A percentile compares a stretch with the other conserved stretches of the same genome.
phyloP scores from a whole-genome alignment of 202 grass and related monocot species.

The Dendrocalamus latiflorus region DNA sequence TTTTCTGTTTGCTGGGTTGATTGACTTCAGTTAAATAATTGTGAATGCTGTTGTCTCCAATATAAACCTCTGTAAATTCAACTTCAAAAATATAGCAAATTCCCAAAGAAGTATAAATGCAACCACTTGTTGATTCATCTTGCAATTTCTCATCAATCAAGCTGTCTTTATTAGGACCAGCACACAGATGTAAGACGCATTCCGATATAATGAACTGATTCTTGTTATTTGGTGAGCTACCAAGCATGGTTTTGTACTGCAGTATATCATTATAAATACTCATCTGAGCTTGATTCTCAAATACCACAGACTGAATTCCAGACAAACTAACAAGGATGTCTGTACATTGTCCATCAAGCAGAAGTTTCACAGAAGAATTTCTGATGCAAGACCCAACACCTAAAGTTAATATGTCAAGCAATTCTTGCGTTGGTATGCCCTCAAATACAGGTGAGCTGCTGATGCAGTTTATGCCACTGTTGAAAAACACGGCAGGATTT shows the following conservation, averaged over 20 bases:
- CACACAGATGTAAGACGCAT: constrained; percentile 37
- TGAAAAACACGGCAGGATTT: constrained; percentile 22
- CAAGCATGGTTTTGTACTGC: constrained; percentile 10
- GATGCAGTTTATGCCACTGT: constrained; percentile 34
- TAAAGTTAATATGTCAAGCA: constrained; percentile 36
- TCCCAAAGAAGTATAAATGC: constrained; percentile 19
- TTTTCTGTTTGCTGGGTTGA: constrained; percentile 41
- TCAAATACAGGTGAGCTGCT: constrained; percentile 29
- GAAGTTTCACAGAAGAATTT: constrained; percentile 48
- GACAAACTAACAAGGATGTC: constrained; percentile 39
- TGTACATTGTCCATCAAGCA: constrained; percentile 39
- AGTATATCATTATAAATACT: constrained; percentile 17
- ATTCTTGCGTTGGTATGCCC: constrained; percentile 29
- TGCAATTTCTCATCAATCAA: constrained; percentile 8
- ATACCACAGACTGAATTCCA: constrained; percentile 49
- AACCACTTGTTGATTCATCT: constrained; percentile 17
- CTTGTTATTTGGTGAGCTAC: constrained; percentile 28
- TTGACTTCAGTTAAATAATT: constrained; percentile 39
- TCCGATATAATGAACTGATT: constrained; percentile 52
- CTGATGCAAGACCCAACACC: constrained; percentile 55
- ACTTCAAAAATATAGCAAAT: constrained; percentile 41
- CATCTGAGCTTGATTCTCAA: constrained; percentile 35
- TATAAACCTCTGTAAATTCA: constrained; percentile 57
- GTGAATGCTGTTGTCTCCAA: constrained; percentile 46
- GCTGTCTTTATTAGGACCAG: constrained; percentile 33